Base-by-base conservation (phyloP, 305 asterid species). In the Fraxinus xanthoxyloides region DNA sequence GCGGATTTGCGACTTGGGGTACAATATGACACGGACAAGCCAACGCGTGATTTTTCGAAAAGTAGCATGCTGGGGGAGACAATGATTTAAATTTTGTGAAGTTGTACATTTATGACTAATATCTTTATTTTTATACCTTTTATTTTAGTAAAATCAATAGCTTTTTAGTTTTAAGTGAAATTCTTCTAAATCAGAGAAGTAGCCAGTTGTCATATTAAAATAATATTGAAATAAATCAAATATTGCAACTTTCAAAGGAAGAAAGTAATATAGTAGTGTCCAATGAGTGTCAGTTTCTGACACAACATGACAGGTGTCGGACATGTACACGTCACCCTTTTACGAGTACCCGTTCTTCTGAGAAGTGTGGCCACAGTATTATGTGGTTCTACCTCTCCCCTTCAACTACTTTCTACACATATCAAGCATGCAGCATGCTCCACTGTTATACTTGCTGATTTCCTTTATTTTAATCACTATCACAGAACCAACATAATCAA, bases 351-450 rank as follows among this genome's bases (percentile, higher is more conserved):
- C 74, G 4, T 67, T 28, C 19, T 67, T 30, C 74, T 1, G 12
- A 28, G 38, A 4, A 67, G 3, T 10, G 43, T 30, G 17, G 24
- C 35, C 75, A 69, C 40, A 30, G 10, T 69, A 69, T 67, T 28
- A 15, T 69, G 75, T 28, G 43, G 40, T 35, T 69, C 75, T 69
- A 69, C 75, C 75, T 69, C 75, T 69, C 75, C 75, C 75, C 75
- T 15, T 13, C 40, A 26, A 67, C 38, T 67, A 48, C 59, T 48
- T 21, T 48, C 59, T 48, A 67, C 74, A 28, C 36, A 67, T 63
- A 24, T 13, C 35, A 67, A 2, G 35, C 36, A 26, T 28, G 74
- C 74, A 67, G 36, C 74, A 30, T 13, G 74, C 23, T 67, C 38
- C 74, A 67, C 74, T 15, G 10, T 12, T 67, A 67, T 28, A 67